phyloP scores from a whole-genome alignment of 192 early-diverging fungal species.

The Lunasporangiospora selenospora region DNA sequence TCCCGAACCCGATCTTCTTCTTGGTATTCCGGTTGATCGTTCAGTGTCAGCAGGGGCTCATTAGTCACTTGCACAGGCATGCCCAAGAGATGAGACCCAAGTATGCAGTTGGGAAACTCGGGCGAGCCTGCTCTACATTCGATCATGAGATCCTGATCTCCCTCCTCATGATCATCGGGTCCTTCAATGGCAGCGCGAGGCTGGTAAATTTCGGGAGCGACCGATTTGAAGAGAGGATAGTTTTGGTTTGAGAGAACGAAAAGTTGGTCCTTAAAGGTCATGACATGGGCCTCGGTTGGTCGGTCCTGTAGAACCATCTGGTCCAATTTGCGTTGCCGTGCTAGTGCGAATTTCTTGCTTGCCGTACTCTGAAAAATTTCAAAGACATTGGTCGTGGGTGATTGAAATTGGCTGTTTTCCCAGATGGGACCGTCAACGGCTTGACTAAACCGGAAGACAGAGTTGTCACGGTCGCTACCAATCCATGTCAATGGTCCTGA shows the following conservation, averaged over 20 bases:
- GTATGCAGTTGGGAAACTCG: conserved; percentile 15
- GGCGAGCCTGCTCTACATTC: conserved; percentile 10
- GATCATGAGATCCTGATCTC: not conserved
- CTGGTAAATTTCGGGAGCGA: not conserved
- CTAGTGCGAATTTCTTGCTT: not conserved
- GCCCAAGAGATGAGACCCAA: conserved; percentile 18
- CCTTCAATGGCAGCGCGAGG: conserved; percentile 17
- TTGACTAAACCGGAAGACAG: conserved; percentile 1
- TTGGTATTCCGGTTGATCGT: not conserved
- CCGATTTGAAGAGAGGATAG: conserved; percentile 10
- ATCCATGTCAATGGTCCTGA: conserved; percentile 11
- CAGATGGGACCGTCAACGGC: not conserved
- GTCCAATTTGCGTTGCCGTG: conserved; percentile 5
- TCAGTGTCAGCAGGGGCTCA: not conserved
- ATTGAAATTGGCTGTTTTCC: conserved; percentile 10
- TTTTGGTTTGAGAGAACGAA: conserved; percentile 37
- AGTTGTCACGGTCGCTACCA: conserved; percentile 20
- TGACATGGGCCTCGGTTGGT: conserved; percentile 28
- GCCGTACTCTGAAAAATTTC: conserved; percentile 12
- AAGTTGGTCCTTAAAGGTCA: conserved; percentile 15
- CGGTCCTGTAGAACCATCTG: too few species aligned
- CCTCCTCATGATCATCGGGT: not conserved
- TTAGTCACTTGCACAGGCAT: conserved; percentile 2
- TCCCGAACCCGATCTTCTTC: not conserved
- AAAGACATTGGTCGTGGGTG: conserved; percentile 32